Base-by-base conservation (phyloP, 805 yeast species). In the Barnettozyma pratensis region DNA sequence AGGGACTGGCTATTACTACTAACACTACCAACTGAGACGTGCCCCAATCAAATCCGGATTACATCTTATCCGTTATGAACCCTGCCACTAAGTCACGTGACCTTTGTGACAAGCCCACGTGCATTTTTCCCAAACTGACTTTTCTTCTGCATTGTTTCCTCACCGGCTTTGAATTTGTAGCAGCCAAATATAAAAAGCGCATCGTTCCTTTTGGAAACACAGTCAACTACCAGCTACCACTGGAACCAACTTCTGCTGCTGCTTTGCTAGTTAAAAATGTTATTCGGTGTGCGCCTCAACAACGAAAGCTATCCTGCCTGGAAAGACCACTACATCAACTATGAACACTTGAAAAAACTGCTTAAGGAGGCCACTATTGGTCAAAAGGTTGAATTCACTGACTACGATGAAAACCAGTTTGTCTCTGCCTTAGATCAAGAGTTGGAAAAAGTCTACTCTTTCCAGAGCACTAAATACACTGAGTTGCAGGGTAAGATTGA, bases 271-370 rank as follows among this genome's bases (percentile, higher is more conserved):
- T 19, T 19, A 30, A 35, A 35, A 10, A 90, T 94, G 98, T 69
- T 92, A 47, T 92, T 92, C 62, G 96, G 96, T 46, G 87, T 79
- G 44, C 88, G 87, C 62, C 74, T 92, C 48, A 83, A 84, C 46
- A 81, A 80, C 55, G 97, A 91, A 64, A 80, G 81, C 35, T 89
- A 86, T 67, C 81, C 81, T 41, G 96, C 97, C 2, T 92, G 99
- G 99, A 85, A 79, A 64, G 77, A 75, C 32, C 75, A 81, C 60
- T 87, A 86, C 62, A 75, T 87, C 51, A 71, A 79, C 61, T 87
- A 87, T 63, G 86, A 77, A 56, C 68, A 68, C 37, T 68, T 87
- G 61, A 86, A 86, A 66, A 80, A 76, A 56, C 68, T 84, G 32
- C 67, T 87, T 58, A 86, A 85, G 63, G 95, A 87, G 62, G 82